Evolutionary conservation across 345 rosid species (phyloP).

Genomic region (Mangifera indica): DNA sequence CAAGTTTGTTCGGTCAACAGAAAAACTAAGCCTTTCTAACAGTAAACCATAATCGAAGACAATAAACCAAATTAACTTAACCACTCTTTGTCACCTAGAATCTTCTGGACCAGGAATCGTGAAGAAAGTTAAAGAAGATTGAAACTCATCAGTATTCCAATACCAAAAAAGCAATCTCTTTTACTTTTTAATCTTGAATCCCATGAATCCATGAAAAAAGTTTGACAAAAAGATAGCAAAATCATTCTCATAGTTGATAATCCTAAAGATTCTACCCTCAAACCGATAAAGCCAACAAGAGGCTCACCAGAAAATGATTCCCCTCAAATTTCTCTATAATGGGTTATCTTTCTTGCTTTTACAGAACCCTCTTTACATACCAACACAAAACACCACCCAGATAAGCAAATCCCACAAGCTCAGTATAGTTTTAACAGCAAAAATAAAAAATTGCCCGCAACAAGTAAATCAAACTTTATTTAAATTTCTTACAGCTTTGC

Average conservation of each 20-base stretch:
- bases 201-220: slow-evolving; percentile 9
- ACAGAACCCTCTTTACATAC: neutral
- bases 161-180: slow-evolving; percentile 2
- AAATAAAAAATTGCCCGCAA: slow-evolving; percentile 1
- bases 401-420: neutral
- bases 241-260: slow-evolving; percentile 4
- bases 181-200: slow-evolving; percentile 12
- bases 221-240: slow-evolving; percentile 3
- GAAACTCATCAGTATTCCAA: slow-evolving; percentile 25
- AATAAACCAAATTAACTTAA: slow-evolving; percentile 7
- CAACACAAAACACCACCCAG: slow-evolving; percentile 3
- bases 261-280: slow-evolving; percentile 21
- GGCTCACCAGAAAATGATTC: slow-evolving; percentile 23
- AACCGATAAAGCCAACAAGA: slow-evolving; percentile 16
- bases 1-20: slow-evolving; percentile 5
- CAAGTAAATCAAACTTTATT: neutral
- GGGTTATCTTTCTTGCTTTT: neutral
- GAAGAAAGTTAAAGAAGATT: slow-evolving; percentile 16
- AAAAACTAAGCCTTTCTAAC: slow-evolving; percentile 3
- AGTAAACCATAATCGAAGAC: slow-evolving; percentile 24
- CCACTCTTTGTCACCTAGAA: slow-evolving; percentile 18
- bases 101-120: slow-evolving; percentile 37
- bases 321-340: slow-evolving; percentile 6
- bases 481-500: neutral
- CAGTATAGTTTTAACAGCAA: neutral